Evolutionary conservation across 306 rosid genomes (phyloP).

Genomic region (Chamaecrista fasciculata): DNA sequence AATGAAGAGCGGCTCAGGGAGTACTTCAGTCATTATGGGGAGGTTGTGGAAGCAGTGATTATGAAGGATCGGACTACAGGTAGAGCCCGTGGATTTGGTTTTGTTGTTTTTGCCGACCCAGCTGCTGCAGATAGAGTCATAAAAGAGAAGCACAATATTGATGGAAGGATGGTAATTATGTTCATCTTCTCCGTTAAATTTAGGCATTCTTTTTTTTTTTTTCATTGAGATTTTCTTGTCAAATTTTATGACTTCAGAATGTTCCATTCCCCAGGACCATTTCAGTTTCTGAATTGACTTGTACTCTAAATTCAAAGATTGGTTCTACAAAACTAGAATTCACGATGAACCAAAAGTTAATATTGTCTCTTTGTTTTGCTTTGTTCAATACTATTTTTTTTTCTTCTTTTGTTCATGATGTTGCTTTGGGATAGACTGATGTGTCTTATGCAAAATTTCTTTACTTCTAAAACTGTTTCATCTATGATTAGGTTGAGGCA

Average conservation of each 20-base stretch:
- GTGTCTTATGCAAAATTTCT: not conserved
- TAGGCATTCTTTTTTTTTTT: slow-evolving; percentile 34
- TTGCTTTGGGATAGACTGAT: slow-evolving; percentile 16
- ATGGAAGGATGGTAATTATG: slow-evolving; percentile 89
- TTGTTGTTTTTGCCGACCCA: slow-evolving; percentile 85
- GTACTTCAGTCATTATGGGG: slow-evolving; percentile 83
- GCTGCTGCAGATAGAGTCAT: slow-evolving; percentile 73
- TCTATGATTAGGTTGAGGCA: slow-evolving; percentile 79
- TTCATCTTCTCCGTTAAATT: slow-evolving; percentile 13
- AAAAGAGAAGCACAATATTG: slow-evolving; percentile 92
- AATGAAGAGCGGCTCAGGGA: slow-evolving; percentile 94
- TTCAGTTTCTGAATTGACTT: slow-evolving; percentile 23
- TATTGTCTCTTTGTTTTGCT: not conserved
- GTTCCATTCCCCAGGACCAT: not conserved
- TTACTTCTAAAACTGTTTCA: slow-evolving; percentile 16
- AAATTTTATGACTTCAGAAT: slow-evolving; percentile 19
- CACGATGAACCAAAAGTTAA: slow-evolving; percentile 22
- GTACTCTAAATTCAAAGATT: slow-evolving; percentile 23
- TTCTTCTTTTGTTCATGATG: slow-evolving; percentile 1
- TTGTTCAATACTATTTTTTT: not conserved
- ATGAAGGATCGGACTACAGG: slow-evolving; percentile 99
- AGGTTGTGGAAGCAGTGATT: slow-evolving; percentile 94
- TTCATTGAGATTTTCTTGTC: slow-evolving; percentile 24
- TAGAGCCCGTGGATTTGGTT: slow-evolving; percentile 97
- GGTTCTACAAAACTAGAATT: slow-evolving; percentile 26